These are phyloP conservation scores for Podospora appendiculata DNA, from an alignment of 495 filamentous ascomycete species.

Conservation along the genomic window DNA sequence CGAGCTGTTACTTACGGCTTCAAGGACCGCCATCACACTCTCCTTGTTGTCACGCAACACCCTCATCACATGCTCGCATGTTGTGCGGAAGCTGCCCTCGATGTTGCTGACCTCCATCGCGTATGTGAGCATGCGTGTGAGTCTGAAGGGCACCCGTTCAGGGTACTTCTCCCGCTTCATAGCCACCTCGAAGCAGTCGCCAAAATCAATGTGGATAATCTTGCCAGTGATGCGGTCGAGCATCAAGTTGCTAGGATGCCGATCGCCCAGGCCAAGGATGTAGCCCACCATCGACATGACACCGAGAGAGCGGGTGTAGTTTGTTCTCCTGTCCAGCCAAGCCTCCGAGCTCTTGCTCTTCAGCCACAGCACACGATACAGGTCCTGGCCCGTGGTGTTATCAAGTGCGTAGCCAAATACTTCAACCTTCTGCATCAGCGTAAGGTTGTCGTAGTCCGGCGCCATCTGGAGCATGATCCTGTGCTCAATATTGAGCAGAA, in stretches of 20 bases:
- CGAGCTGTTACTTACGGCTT: slow-evolving; percentile 64
- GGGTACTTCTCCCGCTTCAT: slow-evolving; percentile 99
- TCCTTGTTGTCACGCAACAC: slow-evolving; percentile 96
- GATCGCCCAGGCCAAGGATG: slow-evolving; percentile 91
- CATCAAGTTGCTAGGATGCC: slow-evolving; percentile 96
- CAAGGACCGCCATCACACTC: slow-evolving; percentile 93
- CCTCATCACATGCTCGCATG: slow-evolving; percentile 97
- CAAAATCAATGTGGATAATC: slow-evolving; percentile 97
- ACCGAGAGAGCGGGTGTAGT: slow-evolving; percentile 92
- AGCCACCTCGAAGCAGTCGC: slow-evolving; percentile 98
- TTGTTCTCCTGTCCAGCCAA: slow-evolving; percentile 94
- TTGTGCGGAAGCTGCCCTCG: slow-evolving; percentile 93
- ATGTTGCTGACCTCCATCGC: slow-evolving; percentile 99
- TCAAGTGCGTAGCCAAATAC: slow-evolving; percentile 98
- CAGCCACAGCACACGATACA: slow-evolving; percentile 95
- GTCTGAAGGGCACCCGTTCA: slow-evolving; percentile 91
- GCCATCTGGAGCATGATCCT: slow-evolving; percentile 99
- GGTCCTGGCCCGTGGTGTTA: slow-evolving; percentile 96
- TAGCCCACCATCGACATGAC: slow-evolving; percentile 99
- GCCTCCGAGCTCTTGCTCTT: slow-evolving; percentile 97
- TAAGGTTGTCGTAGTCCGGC: slow-evolving; percentile 95
- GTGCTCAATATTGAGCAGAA: slow-evolving; percentile 97
- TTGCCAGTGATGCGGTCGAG: slow-evolving; percentile 91
- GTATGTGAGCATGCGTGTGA: slow-evolving; percentile 97
- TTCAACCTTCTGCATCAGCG: slow-evolving; percentile 99